phyloP scores from a whole-genome alignment of 2,329 filamentous ascomycete species.

The Thielaviopsis punctulata region DNA sequence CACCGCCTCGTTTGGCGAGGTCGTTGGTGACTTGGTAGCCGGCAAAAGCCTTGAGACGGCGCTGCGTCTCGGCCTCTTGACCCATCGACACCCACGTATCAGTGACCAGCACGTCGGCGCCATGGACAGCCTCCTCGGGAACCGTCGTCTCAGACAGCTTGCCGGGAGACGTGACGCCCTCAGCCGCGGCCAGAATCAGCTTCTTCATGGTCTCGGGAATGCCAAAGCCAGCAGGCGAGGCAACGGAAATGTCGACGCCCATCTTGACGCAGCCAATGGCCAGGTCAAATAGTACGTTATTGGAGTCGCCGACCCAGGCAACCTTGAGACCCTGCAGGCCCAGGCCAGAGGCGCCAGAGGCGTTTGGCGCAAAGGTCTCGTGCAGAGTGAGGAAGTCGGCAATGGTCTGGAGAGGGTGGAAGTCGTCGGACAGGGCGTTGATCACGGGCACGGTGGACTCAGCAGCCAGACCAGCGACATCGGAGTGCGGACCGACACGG shows the following conservation, averaged over 20 bases:
- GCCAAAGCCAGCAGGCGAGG: conserved; percentile 68
- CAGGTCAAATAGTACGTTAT: conserved; percentile 91
- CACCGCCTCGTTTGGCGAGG: conserved; percentile 66
- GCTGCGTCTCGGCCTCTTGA: conserved; percentile 69
- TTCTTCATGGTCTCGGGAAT: conserved; percentile 61
- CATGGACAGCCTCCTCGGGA: conserved; percentile 71
- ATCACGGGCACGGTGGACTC: conserved; percentile 66
- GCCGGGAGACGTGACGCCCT: conserved; percentile 40
- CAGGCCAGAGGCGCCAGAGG: conserved; percentile 23
- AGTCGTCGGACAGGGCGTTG: conserved; percentile 76
- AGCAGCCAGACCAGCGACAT: conserved; percentile 52
- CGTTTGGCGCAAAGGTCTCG: conserved; percentile 43
- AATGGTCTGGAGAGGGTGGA: conserved; percentile 85
- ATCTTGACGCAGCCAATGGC: conserved; percentile 77
- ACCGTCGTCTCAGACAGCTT: conserved; percentile 57
- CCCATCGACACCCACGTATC: conserved; percentile 99
- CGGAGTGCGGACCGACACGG: conserved; percentile 60
- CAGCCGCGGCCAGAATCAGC: conserved; percentile 48
- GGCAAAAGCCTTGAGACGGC: conserved; percentile 62
- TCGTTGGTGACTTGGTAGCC: conserved; percentile 87
- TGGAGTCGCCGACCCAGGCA: conserved; percentile 91
- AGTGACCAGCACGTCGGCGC: conserved; percentile 80
- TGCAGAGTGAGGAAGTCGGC: conserved; percentile 85
- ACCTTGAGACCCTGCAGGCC: conserved; percentile 73
- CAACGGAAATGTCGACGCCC: conserved; percentile 72